These are phyloP conservation scores for Pythium volutum DNA, from an alignment of 352 stramenopile genomes.

Conservation along the genomic window DNA sequence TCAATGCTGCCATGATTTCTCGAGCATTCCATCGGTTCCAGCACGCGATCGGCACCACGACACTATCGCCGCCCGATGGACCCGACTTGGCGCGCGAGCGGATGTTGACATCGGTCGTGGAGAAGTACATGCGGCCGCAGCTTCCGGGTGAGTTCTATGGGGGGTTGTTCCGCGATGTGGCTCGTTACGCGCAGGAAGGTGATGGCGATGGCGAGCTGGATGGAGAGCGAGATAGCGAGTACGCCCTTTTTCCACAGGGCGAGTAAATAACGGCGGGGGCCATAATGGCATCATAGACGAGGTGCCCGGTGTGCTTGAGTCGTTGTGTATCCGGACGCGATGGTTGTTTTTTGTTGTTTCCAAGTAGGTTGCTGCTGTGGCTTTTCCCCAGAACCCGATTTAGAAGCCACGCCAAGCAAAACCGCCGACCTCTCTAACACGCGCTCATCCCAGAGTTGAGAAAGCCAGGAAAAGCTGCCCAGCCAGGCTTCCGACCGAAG, in stretches of 20 bases:
- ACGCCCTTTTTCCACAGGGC: conserved; percentile 10
- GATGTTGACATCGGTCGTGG: conserved; percentile 64
- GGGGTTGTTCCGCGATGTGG: conserved; percentile 66
- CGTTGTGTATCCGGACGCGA: not conserved
- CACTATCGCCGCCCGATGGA: conserved; percentile 47
- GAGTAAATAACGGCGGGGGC: conserved; percentile 14
- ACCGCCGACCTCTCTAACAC: conserved; percentile 1
- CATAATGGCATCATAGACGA: conserved; percentile 16
- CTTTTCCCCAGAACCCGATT: not conserved
- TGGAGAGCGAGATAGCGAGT: conserved; percentile 17
- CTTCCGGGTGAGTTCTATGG: conserved; percentile 86
- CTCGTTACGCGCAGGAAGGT: conserved; percentile 24
- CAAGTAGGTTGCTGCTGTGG: conserved; percentile 19
- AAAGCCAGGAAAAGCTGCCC: not conserved
- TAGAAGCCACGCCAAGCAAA: not conserved
- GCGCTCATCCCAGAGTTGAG: not conserved
- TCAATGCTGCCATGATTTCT: conserved; percentile 74
- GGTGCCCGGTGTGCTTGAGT: not conserved
- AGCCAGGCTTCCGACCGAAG: not conserved
- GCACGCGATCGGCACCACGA: conserved; percentile 63
- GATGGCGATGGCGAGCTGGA: conserved; percentile 16
- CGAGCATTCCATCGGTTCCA: conserved; percentile 74
- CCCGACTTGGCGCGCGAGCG: conserved; percentile 72
- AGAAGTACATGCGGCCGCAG: conserved; percentile 81
- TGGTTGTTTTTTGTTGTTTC: conserved; percentile 8